These are phyloP conservation scores for Lumnitzera littorea DNA, from an alignment of 345 rosid genomes.

Conservation along the genomic window DNA sequence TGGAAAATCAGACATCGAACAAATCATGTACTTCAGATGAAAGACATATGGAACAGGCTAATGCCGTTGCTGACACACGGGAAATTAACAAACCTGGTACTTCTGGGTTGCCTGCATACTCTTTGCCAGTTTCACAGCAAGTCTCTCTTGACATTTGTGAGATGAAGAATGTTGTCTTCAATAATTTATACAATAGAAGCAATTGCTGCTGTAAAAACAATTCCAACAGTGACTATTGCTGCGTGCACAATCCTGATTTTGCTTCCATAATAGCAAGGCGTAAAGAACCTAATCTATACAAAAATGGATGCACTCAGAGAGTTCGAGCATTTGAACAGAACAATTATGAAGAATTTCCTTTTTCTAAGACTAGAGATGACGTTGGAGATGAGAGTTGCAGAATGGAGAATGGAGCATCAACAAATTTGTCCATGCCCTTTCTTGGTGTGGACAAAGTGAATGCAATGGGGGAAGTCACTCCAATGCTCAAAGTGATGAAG, in stretches of 20 bases:
- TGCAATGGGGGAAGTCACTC: slow-evolving; percentile 16
- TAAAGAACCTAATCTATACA: slow-evolving; percentile 46
- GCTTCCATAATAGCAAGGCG: slow-evolving; percentile 61
- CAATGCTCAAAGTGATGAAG: slow-evolving; percentile 15
- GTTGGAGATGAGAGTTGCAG: slow-evolving; percentile 11
- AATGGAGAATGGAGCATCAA: slow-evolving; percentile 20
- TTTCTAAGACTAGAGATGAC: slow-evolving; percentile 23
- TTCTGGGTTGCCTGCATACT: slow-evolving; percentile 20
- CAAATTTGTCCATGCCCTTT: slow-evolving; percentile 6
- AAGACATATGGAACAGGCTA: slow-evolving; percentile 11
- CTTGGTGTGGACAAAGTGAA: slow-evolving; percentile 10
- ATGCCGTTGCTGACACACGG: slow-evolving; percentile 13
- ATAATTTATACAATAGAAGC: slow-evolving; percentile 17
- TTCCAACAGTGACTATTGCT: slow-evolving; percentile 33
- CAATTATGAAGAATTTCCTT: slow-evolving; percentile 24
- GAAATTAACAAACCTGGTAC: slow-evolving; percentile 21
- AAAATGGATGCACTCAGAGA: slow-evolving; percentile 49
- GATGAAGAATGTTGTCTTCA: slow-evolving; percentile 22
- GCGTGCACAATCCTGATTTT: slow-evolving; percentile 46
- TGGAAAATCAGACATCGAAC: slow-evolving; percentile 32
- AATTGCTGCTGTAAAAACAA: slow-evolving; percentile 22
- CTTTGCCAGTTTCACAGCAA: slow-evolving; percentile 24
- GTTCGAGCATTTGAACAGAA: slow-evolving; percentile 48
- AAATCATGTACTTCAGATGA: slow-evolving; percentile 16
- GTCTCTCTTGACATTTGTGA: slow-evolving; percentile 20